Conservation (phyloP, 202 grass and related monocot genomes). For the Setaria italica region DNA sequence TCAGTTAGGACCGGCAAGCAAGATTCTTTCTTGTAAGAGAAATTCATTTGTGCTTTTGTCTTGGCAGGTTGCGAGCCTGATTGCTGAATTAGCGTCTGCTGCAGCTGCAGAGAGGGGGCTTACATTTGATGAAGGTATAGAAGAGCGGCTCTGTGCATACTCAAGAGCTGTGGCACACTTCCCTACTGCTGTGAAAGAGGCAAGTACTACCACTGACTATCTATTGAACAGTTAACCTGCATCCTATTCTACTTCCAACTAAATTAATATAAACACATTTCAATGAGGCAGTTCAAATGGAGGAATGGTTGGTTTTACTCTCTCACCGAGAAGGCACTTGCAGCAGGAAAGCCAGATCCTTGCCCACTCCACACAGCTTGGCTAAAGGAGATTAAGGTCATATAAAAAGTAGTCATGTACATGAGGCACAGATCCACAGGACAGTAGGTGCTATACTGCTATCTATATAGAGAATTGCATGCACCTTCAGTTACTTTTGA, state of each 20-base stretch:
- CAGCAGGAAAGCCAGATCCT: conserved; percentile 69
- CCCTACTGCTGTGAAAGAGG: conserved; percentile 96
- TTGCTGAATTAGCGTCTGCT: conserved; percentile 71
- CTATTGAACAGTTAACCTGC: background rate
- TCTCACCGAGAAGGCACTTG: conserved; percentile 72
- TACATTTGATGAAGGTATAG: conserved; percentile 71
- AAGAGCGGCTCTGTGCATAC: conserved; percentile 84
- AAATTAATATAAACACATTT: conserved; percentile 32
- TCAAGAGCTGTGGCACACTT: conserved; percentile 85
- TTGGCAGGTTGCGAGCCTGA: conserved; percentile 73
- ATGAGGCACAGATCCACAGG: background rate
- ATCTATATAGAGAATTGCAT: conserved; percentile 21
- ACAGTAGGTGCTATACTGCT: background rate
- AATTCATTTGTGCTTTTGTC: conserved; percentile 17
- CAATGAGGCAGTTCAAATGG: conserved; percentile 74
- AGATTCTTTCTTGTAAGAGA: background rate
- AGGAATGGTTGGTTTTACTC: conserved; percentile 95
- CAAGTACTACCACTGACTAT: conserved; percentile 33
- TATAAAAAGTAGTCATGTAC: conserved; percentile 49
- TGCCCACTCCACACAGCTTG: conserved; percentile 91
- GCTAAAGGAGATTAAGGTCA: conserved; percentile 97
- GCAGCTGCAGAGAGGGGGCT: conserved; percentile 66
- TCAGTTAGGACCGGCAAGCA: background rate
- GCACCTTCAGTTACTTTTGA: too few species aligned
- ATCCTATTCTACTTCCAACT: background rate